Percentiles rank a stretch among this genome's conserved stretches.
Evolutionary conservation across 2,329 filamentous ascomycete species (phyloP).

Genomic region (Trichoderma asperellum): DNA sequence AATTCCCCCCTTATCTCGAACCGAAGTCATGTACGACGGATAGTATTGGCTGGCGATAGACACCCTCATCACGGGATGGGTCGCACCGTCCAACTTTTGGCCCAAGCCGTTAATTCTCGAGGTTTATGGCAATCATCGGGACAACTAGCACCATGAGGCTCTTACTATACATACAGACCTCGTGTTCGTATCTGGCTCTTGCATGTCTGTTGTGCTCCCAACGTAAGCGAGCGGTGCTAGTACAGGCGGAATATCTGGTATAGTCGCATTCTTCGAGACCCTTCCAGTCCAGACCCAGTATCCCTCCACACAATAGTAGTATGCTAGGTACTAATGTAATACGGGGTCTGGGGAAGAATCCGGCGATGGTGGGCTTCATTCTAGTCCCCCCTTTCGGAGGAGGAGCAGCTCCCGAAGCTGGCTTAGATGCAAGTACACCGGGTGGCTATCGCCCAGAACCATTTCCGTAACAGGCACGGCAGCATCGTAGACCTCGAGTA

Average conservation of each 20-base stretch:
- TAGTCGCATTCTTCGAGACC: background rate
- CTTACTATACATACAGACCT: background rate
- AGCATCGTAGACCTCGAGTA: background rate
- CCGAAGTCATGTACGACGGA: background rate
- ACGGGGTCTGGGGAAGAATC: background rate
- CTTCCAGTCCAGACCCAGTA: background rate
- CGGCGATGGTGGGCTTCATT: background rate
- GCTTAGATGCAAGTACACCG: background rate
- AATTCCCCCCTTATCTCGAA: background rate
- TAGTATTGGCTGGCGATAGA: background rate
- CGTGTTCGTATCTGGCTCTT: constrained; percentile 17
- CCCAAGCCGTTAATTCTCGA: background rate
- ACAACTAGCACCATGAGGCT: background rate
- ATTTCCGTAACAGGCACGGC: background rate
- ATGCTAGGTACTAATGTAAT: background rate
- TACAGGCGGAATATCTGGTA: background rate
- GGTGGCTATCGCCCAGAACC: background rate
- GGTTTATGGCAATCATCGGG: background rate
- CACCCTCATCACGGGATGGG: background rate
- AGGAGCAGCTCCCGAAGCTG: background rate
- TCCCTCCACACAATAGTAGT: background rate
- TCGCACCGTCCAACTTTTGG: background rate
- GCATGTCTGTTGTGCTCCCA: background rate
- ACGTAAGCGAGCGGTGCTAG: background rate
- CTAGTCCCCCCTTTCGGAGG: background rate